Evolutionary conservation across 2,329 filamentous ascomycete genomes (phyloP), one percentile per base, ranked within the genome.

Genomic region (Exophiala sp.): DNA sequence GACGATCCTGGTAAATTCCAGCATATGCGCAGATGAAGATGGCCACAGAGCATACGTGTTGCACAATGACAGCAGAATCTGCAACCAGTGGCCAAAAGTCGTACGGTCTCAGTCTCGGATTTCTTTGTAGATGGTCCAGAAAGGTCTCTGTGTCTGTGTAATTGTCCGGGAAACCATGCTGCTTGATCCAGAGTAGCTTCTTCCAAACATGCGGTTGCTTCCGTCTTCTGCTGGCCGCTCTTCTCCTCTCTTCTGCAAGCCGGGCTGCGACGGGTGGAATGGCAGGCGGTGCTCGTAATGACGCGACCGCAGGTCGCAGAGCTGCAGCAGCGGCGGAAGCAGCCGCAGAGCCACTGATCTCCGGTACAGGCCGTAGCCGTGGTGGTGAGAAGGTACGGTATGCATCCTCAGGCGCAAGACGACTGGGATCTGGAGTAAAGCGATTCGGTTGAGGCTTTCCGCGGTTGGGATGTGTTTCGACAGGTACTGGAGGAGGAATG

Each of bases 111-210:
- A 97, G 81, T 38, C 91, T 86, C 3, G 92, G 92, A 69, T 99
- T 99, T 44, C 91, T 84, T 71, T 99, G 92, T 14, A 99, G 83
- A 65, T 95, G 91, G 68, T 96, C 92, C 62, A 99, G 85, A 65
- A 99, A 99, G 1, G 94, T 97, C 56, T 89, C 89, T 68, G 94
- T 91, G 69, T 99, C 94, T 38, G 94, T 97, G 69, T 97, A 97
- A 71, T 99, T 99, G 71, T 99, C 94, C n/a, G 94, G 91, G 68
- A 95, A 89, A 91, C 63, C 33, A 39, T 55, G 44, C 36, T 97
- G 94, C 73, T 95, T 96, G 67, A 99, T 91, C 94, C 94, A 99
- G 51, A 99, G 81, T 61, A 99, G 74, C 76, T 97, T 97, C 79
- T 95, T 95, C 89, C 92, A 97, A 9, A 83, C 83, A 47, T 84